phyloP scores from a whole-genome alignment of 2,329 filamentous ascomycete genomes.

The Penicillium aurantiogriseum region DNA sequence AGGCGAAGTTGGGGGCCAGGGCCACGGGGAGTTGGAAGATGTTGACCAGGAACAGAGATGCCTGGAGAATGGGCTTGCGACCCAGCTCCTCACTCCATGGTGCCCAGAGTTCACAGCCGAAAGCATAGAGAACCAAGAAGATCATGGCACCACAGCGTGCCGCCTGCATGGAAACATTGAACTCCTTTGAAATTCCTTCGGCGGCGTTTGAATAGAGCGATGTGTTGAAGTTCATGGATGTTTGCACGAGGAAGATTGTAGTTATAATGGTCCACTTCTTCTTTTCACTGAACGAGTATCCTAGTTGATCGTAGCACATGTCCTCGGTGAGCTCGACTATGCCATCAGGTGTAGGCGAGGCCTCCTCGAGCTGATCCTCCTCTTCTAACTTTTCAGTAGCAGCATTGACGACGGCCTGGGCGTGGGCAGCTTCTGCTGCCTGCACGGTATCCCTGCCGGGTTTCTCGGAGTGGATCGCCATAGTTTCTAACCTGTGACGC shows the following conservation, averaged over 20 bases:
- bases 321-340: conserved; percentile 48
- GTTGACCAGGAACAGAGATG: conserved; percentile 72
- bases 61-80: conserved; percentile 71
- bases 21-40: conserved; percentile 72
- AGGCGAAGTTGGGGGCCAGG: conserved; percentile 69
- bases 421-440: conserved; percentile 36
- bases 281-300: conserved; percentile 58
- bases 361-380: conserved; percentile 28
- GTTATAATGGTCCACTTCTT: conserved; percentile 72
- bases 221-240: conserved; percentile 78
- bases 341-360: conserved; percentile 22
- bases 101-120: conserved; percentile 85
- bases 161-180: conserved; percentile 64
- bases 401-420: conserved; percentile 24
- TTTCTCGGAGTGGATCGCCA: conserved; percentile 21
- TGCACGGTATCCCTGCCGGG: conserved; percentile 26
- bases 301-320: conserved; percentile 66
- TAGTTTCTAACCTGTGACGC: conserved; percentile 7
- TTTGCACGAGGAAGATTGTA: conserved; percentile 72
- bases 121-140: conserved; percentile 76
- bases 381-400: conserved; percentile 22
- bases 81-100: conserved; percentile 84
- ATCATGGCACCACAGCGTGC: conserved; percentile 73
- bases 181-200: conserved; percentile 64
- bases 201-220: conserved; percentile 71